Evolutionary conservation across 2,329 filamentous ascomycete species (phyloP), one percentile per base, ranked within the genome.

Genomic region (Phaeosphaeriaceae sp.): DNA sequence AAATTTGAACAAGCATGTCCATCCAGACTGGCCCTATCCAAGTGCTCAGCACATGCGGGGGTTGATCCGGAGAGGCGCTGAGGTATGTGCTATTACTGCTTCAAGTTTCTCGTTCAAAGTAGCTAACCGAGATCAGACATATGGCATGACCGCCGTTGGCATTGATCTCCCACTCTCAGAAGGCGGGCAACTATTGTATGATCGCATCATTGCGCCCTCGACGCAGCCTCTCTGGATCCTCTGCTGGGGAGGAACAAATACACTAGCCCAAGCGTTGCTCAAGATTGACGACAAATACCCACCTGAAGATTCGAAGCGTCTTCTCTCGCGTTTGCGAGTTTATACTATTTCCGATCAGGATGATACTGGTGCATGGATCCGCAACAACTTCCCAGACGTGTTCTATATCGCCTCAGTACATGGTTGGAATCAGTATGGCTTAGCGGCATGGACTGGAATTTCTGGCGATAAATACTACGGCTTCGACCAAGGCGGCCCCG

Each of bases 291-390:
- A 61, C 13, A 63, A 62, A 13, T 58, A 51, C 56, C 50, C 66
- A 1, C 68, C 69, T 4, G 69, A 71, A 43, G 68, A 72, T 44
- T 63, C 68, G 4, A 60, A 60, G 20, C 66, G 68, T 11, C 58
- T 72, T 1, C 54, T 69, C 15, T 71, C 68, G 1, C 63, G 68
- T 9, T 34, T 73, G 2, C 64, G 70, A 2, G 63, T 73, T 3
- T 73, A 73, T 23, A 70, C 82, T 29, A 84, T 85, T 46, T 83
- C 81, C 6, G 83, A 85, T 54, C 83, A 85, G 55, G 83, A 85
- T 52, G 78, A 86, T 52, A 78, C 79, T 0, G 82, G 81, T 0
- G 67, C 76, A 0, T 85, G 82, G 82, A 80, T 86, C 29, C 77
- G 83, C 13, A 67, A 73, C 37, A 76, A 74, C 2, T 85, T 78